phyloP scores from a whole-genome alignment of 495 filamentous ascomycete species.

The Penicillium fimorum region DNA sequence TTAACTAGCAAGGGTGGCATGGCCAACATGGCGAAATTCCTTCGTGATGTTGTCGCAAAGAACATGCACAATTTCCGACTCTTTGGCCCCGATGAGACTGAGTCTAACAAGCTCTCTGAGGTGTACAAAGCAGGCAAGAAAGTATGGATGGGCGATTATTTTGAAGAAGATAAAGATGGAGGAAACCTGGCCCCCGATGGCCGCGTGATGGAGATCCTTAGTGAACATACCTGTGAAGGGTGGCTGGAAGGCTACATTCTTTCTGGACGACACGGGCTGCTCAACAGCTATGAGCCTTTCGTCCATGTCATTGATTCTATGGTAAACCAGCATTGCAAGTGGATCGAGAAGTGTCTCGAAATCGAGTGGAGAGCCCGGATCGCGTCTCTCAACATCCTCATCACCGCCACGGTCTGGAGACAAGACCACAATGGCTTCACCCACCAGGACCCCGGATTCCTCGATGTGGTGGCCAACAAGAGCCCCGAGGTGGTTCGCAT shows the following conservation, averaged over 20 bases:
- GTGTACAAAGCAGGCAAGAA: conserved; percentile 72
- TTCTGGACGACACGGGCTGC: conserved; percentile 65
- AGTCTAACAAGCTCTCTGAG: conserved; percentile 68
- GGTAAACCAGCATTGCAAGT: conserved; percentile 80
- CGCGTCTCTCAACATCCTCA: conserved; percentile 69
- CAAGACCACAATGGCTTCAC: conserved; percentile 81
- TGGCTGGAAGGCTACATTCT: conserved; percentile 76
- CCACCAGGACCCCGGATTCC: conserved; percentile 74
- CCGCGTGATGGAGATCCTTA: conserved; percentile 76
- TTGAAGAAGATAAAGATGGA: conserved; percentile 66
- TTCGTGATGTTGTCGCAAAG: conserved; percentile 58
- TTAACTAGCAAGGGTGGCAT: conserved; percentile 55
- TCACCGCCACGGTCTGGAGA: conserved; percentile 72
- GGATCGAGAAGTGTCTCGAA: conserved; percentile 73
- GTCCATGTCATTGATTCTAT: conserved; percentile 77
- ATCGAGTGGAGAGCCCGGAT: conserved; percentile 68
- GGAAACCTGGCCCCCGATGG: conserved; percentile 63
- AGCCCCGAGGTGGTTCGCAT: conserved; percentile 72
- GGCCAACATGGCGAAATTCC: conserved; percentile 60
- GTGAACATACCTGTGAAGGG: conserved; percentile 72
- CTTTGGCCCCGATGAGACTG: conserved; percentile 74
- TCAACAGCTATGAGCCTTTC: conserved; percentile 78
- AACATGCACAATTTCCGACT: conserved; percentile 66
- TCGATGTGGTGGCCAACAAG: conserved; percentile 73
- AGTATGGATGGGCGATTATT: conserved; percentile 73